Percentiles rank a stretch among this genome's conserved stretches.
phyloP scores from a whole-genome alignment of 176 grass and related monocot species.

The Phoenix dactylifera region DNA sequence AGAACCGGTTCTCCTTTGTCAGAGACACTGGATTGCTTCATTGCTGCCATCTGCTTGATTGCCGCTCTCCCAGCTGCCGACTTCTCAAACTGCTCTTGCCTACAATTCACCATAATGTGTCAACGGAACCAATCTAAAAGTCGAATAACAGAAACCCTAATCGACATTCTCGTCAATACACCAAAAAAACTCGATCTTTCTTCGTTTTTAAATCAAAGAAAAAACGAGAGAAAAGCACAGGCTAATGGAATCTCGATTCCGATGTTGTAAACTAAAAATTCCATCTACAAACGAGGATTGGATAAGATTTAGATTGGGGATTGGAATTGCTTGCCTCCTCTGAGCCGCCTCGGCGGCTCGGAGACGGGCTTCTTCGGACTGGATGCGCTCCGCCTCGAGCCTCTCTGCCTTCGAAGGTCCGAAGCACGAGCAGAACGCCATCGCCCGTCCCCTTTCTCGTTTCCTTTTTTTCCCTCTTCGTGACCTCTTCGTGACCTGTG shows the following conservation, averaged over 20 bases:
- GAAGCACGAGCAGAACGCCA: slow-evolving; percentile 82
- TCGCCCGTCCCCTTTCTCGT: no score
- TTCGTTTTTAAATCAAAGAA: no score
- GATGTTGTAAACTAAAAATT: no score
- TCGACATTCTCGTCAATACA: no score
- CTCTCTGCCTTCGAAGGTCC: slow-evolving; percentile 43
- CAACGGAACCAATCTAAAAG: no score
- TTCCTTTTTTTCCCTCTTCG: no score
- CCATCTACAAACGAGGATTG: no score
- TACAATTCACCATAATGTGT: slow-evolving; percentile 13
- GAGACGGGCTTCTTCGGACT: slow-evolving; percentile 65
- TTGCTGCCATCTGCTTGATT: slow-evolving; percentile 67
- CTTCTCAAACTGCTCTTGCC: slow-evolving; percentile 71
- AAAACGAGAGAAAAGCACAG: no score
- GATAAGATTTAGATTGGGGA: neutral
- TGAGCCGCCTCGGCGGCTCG: slow-evolving; percentile 85
- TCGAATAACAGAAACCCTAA: no score
- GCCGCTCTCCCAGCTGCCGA: slow-evolving; percentile 82
- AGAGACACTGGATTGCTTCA: slow-evolving; percentile 55
- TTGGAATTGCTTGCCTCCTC: slow-evolving; percentile 36
- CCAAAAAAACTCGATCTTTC: no score
- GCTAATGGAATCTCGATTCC: no score
- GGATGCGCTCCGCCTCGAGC: slow-evolving; percentile 38
- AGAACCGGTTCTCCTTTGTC: slow-evolving; percentile 80
- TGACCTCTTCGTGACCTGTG: neutral